Conservation (phyloP, 345 rosid genomes). For the Aquilaria sinensis region DNA sequence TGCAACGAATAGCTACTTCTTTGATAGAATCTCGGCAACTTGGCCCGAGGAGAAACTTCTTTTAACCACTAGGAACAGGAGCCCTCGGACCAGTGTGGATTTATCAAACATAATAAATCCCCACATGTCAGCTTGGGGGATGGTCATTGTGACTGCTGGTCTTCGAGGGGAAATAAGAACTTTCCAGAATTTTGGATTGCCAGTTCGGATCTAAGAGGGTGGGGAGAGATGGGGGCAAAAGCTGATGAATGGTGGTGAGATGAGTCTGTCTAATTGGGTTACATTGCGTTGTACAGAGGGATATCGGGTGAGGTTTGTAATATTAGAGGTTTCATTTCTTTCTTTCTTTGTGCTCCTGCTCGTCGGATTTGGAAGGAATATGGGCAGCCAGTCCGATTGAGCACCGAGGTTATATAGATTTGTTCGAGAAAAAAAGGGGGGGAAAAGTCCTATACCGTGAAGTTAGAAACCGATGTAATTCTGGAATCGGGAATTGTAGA, state of each 20-base stretch:
- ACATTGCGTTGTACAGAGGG: conserved; percentile 54
- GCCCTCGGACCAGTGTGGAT: conserved; percentile 52
- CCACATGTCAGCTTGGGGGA: conserved; percentile 67
- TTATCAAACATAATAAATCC: conserved; percentile 38
- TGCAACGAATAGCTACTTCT: conserved; percentile 75
- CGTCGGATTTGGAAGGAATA: conserved; percentile 25
- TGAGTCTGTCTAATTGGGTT: conserved; percentile 18
- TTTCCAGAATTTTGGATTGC: conserved; percentile 92
- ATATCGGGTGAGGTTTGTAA: conserved; percentile 65
- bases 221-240: neutral
- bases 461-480: conserved; percentile 29
- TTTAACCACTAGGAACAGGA: conserved; percentile 38
- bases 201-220: conserved; percentile 41
- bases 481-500: conserved; percentile 44
- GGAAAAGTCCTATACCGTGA: conserved; percentile 25
- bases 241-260: conserved; percentile 5
- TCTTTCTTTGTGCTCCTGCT: conserved; percentile 39
- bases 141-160: conserved; percentile 89
- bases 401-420: conserved; percentile 46
- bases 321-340: conserved; percentile 41
- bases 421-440: conserved; percentile 18
- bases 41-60: conserved; percentile 88
- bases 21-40: conserved; percentile 82
- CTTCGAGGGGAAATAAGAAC: conserved; percentile 76
- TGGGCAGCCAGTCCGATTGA: conserved; percentile 29